phyloP scores from a whole-genome alignment of 306 rosid genomes.

The Vicia villosa region DNA sequence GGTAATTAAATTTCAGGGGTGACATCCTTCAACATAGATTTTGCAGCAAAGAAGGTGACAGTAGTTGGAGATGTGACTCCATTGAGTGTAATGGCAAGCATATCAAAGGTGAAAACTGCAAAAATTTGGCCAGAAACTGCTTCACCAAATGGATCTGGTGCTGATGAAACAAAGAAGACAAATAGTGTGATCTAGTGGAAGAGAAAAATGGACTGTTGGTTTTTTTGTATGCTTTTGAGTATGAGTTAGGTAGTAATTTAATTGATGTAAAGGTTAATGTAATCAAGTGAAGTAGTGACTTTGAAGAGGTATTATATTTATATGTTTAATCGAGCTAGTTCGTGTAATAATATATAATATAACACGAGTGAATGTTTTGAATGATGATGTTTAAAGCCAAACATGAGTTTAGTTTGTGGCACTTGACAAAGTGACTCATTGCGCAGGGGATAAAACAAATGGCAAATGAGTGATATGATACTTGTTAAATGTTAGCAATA shows the following conservation, averaged over 20 bases:
- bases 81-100: conserved; percentile 72
- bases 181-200: conserved; percentile 4
- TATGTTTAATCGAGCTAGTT: background rate
- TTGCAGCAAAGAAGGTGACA: conserved; percentile 88
- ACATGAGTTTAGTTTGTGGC: background rate
- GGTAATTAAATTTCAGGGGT: conserved; percentile 60
- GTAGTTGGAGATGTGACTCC: conserved; percentile 85
- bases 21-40: conserved; percentile 81
- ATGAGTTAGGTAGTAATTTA: conserved; percentile 29
- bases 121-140: conserved; percentile 65
- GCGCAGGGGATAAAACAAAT: background rate
- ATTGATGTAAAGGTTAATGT: conserved; percentile 43
- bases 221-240: conserved; percentile 19
- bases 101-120: conserved; percentile 87
- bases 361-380: background rate
- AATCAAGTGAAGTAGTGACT: conserved; percentile 30
- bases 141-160: conserved; percentile 31
- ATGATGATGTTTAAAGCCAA: background rate
- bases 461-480: background rate
- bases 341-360: no score
- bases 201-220: conserved; percentile 1
- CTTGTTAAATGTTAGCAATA: no score
- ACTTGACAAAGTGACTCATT: background rate
- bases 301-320: conserved; percentile 1
- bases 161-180: conserved; percentile 40